Evolutionary conservation across 2,329 filamentous ascomycete species (phyloP).

Genomic region (Nannizziopsis barbatae): DNA sequence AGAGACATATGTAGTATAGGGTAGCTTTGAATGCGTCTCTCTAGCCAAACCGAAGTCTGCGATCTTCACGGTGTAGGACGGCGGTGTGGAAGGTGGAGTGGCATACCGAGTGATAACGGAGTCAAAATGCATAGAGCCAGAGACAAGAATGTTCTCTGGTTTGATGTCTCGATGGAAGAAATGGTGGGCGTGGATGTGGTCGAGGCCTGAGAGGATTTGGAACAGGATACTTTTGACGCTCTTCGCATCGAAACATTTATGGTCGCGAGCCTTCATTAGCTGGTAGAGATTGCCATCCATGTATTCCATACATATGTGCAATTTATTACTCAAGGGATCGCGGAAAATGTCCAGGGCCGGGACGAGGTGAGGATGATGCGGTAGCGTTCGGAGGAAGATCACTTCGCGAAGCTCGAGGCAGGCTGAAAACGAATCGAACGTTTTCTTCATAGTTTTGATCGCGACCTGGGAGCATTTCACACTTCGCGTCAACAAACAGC

Average conservation of each 20-base stretch:
- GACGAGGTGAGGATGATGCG: slow-evolving; percentile 82
- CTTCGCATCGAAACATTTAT: slow-evolving; percentile 78
- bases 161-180: slow-evolving; percentile 99
- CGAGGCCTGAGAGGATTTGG: slow-evolving; percentile 89
- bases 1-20: slow-evolving; percentile 97
- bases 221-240: slow-evolving; percentile 97
- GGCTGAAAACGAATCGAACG: slow-evolving; percentile 79
- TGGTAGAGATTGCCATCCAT: slow-evolving; percentile 99
- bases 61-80: slow-evolving; percentile 92
- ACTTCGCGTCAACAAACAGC: not conserved
- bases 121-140: slow-evolving; percentile 75
- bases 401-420: slow-evolving; percentile 93
- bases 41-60: slow-evolving; percentile 96
- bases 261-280: slow-evolving; percentile 94
- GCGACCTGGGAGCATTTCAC: slow-evolving; percentile 55
- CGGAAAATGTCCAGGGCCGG: slow-evolving; percentile 96
- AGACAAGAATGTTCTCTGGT: slow-evolving; percentile 95
- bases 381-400: slow-evolving; percentile 85
- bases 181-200: slow-evolving; percentile 92
- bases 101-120: slow-evolving; percentile 89
- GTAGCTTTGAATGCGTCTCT: slow-evolving; percentile 90
- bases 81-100: slow-evolving; percentile 87
- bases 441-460: slow-evolving; percentile 99
- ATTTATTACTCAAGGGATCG: slow-evolving; percentile 87
- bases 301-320: slow-evolving; percentile 98